phyloP scores from a whole-genome alignment of 257 asterid species.

The Henckelia pumila region DNA sequence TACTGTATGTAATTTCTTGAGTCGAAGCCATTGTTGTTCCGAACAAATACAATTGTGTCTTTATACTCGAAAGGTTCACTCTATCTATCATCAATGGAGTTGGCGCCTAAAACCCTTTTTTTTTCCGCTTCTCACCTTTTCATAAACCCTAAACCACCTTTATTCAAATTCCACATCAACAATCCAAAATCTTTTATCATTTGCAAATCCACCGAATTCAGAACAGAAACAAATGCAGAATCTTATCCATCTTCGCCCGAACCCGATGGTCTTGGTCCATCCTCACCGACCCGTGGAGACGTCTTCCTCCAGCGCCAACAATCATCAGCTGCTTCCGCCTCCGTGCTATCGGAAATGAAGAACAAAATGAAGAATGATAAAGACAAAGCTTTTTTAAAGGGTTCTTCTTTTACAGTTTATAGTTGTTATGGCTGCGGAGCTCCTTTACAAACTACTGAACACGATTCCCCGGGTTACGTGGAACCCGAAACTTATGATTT shows the following conservation, averaged over 20 bases:
- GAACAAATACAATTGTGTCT: not conserved
- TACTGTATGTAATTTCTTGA: too few relatives aligned
- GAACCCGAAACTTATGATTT: conserved; percentile 41
- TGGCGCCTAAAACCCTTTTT: not conserved
- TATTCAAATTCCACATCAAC: not conserved
- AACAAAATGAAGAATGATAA: conserved; percentile 39
- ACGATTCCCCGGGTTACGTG: conserved; percentile 73
- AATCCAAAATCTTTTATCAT: not conserved
- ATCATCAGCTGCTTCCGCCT: conserved; percentile 42
- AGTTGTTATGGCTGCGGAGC: conserved; percentile 96
- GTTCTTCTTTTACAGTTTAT: conserved; percentile 33
- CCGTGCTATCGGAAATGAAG: conserved; percentile 30
- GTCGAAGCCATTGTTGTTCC: too few relatives aligned
- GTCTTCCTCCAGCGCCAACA: conserved; percentile 62
- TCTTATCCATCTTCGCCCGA: conserved; percentile 34
- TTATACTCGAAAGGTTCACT: not conserved
- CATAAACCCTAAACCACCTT: not conserved
- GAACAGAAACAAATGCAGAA: not conserved
- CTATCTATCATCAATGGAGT: not conserved
- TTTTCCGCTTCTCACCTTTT: not conserved
- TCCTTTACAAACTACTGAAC: conserved; percentile 65
- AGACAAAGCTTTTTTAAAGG: conserved; percentile 41
- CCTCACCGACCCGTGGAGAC: conserved; percentile 85
- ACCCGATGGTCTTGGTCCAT: conserved; percentile 69
- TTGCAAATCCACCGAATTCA: not conserved